phyloP scores from a whole-genome alignment of 768 basidiomycete genomes.

The Suillus occidentalis region DNA sequence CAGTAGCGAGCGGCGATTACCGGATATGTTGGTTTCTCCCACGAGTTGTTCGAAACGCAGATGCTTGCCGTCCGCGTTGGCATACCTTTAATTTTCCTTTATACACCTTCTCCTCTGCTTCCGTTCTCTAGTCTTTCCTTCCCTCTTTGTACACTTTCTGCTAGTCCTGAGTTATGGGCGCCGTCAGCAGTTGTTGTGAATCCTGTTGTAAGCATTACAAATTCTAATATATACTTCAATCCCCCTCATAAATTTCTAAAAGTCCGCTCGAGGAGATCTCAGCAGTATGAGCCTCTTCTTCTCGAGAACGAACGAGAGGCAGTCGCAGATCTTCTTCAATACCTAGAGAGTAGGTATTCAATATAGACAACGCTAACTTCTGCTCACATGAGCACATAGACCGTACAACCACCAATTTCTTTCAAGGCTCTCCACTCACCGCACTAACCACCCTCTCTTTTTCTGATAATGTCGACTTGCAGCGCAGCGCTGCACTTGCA shows the following conservation, averaged over 20 bases:
- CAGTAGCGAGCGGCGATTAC: conserved; percentile 25
- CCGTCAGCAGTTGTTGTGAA: conserved; percentile 78
- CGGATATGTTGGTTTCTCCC: conserved; percentile 28
- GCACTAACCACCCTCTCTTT: conserved; percentile 97
- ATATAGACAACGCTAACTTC: conserved; percentile 6
- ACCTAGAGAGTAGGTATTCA: conserved; percentile 82
- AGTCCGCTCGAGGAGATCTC: conserved; percentile 83
- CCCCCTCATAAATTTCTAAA: conserved; percentile 23
- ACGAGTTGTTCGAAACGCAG: conserved; percentile 13
- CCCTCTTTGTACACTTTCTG: background rate
- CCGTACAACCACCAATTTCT: conserved; percentile 98
- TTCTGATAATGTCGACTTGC: conserved; percentile 98
- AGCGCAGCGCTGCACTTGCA: conserved; percentile 95
- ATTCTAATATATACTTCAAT: conserved; percentile 12
- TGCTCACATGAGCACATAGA: conserved; percentile 48
- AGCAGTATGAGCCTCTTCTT: conserved; percentile 83
- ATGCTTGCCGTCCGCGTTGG: conserved; percentile 6
- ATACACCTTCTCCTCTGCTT: conserved; percentile 9
- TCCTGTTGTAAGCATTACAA: conserved; percentile 65
- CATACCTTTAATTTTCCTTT: conserved; percentile 15
- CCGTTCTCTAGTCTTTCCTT: conserved; percentile 6
- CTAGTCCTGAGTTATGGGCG: conserved; percentile 55
- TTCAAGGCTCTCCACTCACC: conserved; percentile 86
- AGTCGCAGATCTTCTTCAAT: conserved; percentile 95
- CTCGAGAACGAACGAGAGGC: conserved; percentile 96